A percentile compares a stretch with the other conserved stretches of the same genome.
These are phyloP conservation scores for Acorus gramineus DNA, from an alignment of 106 monocot genomes.

Conservation along the genomic window DNA sequence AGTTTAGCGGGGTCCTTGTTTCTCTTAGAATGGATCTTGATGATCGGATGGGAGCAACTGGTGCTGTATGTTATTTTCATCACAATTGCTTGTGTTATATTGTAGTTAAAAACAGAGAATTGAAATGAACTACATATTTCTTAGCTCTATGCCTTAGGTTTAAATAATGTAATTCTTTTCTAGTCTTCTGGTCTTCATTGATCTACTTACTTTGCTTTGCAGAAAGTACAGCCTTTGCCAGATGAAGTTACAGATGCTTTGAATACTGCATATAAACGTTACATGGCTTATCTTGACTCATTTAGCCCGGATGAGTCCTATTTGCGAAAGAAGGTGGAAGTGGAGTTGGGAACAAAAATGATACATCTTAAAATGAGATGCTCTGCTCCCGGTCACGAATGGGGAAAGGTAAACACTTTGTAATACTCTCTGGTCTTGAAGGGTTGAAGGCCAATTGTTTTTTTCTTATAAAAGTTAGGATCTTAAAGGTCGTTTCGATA, in stretches of 20 bases:
- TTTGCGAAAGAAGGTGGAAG: conserved; percentile 86
- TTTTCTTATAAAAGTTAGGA: no score
- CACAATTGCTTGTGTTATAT: not conserved
- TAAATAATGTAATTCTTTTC: no score
- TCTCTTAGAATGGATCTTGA: conserved; percentile 92
- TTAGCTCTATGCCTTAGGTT: no score
- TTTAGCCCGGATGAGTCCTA: conserved; percentile 74
- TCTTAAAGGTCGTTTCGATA: no score
- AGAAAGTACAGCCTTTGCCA: conserved; percentile 74
- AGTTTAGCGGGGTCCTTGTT: conserved; percentile 72
- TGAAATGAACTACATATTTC: no score
- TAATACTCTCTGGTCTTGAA: no score
- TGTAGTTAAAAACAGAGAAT: no score
- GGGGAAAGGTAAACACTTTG: conserved; percentile 70
- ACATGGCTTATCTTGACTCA: conserved; percentile 73
- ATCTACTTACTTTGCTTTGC: conserved; percentile 3
- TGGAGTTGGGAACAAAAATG: conserved; percentile 86
- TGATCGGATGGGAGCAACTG: conserved; percentile 70
- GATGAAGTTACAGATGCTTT: conserved; percentile 61
- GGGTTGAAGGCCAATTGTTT: no score
- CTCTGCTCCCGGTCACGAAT: conserved; percentile 88
- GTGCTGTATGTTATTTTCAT: conserved; percentile 50
- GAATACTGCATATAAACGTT: conserved; percentile 67
- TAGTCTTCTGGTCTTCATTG: no score
- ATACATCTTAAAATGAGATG: conserved; percentile 96